Conservation (phyloP, 1,139 yeast genomes). For the Geotrichum restrictum region DNA sequence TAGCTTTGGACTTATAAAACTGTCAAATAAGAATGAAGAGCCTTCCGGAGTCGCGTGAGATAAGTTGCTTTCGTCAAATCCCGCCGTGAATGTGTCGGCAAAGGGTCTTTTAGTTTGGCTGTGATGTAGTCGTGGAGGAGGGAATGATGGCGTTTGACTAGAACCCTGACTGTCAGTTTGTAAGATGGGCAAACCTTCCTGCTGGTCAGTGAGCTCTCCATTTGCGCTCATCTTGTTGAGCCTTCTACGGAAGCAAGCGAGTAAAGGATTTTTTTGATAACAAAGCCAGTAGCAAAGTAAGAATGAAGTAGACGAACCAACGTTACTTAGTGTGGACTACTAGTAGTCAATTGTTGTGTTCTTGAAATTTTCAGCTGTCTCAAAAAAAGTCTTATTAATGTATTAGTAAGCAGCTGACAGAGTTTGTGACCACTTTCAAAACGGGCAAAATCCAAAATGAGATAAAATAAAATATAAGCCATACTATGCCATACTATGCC, state of each 20-base stretch:
- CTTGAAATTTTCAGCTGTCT: background rate
- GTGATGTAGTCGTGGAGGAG: too few relatives aligned
- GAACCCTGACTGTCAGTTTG: too few relatives aligned
- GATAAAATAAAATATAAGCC: background rate
- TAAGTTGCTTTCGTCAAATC: background rate
- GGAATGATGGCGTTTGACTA: too few relatives aligned
- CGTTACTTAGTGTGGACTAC: too few relatives aligned
- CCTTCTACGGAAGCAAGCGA: too few relatives aligned
- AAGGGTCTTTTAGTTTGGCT: constrained; percentile 1
- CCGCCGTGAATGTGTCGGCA: background rate
- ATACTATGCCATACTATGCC: too few relatives aligned
- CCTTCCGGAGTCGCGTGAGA: background rate
- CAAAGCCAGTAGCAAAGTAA: too few relatives aligned
- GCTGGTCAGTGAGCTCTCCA: too few relatives aligned
- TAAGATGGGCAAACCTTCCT: too few relatives aligned
- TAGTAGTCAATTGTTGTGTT: background rate
- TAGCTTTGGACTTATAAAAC: background rate
- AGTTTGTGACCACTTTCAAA: background rate
- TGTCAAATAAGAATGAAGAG: background rate
- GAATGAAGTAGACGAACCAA: too few relatives aligned
- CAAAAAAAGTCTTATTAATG: background rate
- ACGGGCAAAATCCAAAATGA: background rate
- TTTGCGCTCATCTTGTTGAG: too few relatives aligned
- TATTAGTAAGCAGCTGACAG: background rate
- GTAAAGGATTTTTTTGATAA: background rate